These are phyloP conservation scores for Aphanomyces invadans DNA, from an alignment of 352 stramenopile genomes.

Conservation along the genomic window DNA sequence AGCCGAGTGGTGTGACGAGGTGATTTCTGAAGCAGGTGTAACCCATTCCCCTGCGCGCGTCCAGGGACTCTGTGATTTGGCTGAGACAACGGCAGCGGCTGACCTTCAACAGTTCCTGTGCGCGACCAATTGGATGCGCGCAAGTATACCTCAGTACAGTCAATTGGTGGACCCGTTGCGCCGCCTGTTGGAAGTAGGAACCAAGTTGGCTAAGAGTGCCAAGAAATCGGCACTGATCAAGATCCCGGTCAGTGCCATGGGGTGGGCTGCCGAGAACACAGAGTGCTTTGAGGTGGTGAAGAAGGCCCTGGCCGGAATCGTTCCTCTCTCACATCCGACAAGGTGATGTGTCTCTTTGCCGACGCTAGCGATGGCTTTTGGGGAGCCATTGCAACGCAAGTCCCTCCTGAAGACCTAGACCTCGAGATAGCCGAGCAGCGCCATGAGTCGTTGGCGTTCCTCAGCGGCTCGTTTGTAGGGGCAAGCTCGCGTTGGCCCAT, in stretches of 20 bases:
- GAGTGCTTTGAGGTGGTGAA: slow-evolving; percentile 22
- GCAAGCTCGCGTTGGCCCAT: slow-evolving; percentile 24
- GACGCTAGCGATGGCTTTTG: slow-evolving; percentile 28
- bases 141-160: slow-evolving; percentile 30
- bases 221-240: slow-evolving; percentile 26
- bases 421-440: slow-evolving; percentile 21
- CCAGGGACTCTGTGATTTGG: slow-evolving; percentile 29
- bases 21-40: slow-evolving; percentile 26
- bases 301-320: slow-evolving; percentile 23
- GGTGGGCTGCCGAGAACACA: slow-evolving; percentile 20
- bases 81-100: slow-evolving; percentile 14
- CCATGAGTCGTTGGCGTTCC: slow-evolving; percentile 26
- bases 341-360: slow-evolving; percentile 26
- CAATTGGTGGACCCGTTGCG: slow-evolving; percentile 23
- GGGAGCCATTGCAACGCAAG: slow-evolving; percentile 24
- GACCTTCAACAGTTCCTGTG: slow-evolving; percentile 33
- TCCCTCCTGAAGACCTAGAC: slow-evolving; percentile 1
- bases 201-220: background rate
- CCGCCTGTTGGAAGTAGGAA: slow-evolving; percentile 19
- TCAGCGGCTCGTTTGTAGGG: slow-evolving; percentile 25
- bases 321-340: slow-evolving; percentile 26
- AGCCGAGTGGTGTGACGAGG: slow-evolving; percentile 27
- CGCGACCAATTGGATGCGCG: slow-evolving; percentile 31
- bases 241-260: slow-evolving; percentile 12
- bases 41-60: slow-evolving; percentile 26